Conservation (phyloP, 495 filamentous ascomycete genomes). For the Cercophora sp. region DNA sequence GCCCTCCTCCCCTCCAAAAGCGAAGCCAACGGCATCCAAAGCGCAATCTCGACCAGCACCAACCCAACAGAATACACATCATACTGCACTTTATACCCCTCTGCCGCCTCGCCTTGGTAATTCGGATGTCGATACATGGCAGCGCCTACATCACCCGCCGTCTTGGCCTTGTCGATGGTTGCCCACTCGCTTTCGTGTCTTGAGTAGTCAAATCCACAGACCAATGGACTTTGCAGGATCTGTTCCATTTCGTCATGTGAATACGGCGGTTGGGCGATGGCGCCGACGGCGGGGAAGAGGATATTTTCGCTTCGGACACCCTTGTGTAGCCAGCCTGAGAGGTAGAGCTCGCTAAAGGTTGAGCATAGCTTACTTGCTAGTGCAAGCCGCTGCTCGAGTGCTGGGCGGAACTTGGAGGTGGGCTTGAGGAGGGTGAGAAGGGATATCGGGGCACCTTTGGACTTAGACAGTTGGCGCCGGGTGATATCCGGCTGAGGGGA, state of each 20-base stretch:
- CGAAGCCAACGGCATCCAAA: constrained; percentile 1
- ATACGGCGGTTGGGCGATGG: not conserved
- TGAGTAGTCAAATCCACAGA: constrained; percentile 7
- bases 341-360: constrained; percentile 12
- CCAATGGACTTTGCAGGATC: not conserved
- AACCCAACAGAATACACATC: constrained; percentile 10
- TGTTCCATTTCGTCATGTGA: not conserved
- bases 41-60: constrained; percentile 11
- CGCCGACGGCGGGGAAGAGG: constrained; percentile 32
- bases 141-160: not conserved
- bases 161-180: constrained; percentile 9
- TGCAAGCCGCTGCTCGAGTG: constrained; percentile 6
- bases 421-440: constrained; percentile 6
- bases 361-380: constrained; percentile 5
- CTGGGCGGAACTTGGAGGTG: constrained; percentile 9
- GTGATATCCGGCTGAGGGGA: not conserved
- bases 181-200: constrained; percentile 11
- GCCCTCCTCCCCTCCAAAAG: constrained; percentile 2
- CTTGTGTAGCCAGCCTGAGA: constrained; percentile 49
- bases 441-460: constrained; percentile 3
- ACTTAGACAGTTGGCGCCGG: not conserved
- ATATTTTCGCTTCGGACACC: constrained; percentile 45
- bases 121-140: constrained; percentile 10
- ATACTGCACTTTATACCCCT: constrained; percentile 10
- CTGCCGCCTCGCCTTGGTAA: constrained; percentile 11